Percentiles rank a stretch among this genome's conserved stretches.
phyloP scores from a whole-genome alignment of 1,284 basidiomycete species.

The Blastosporella zonata region DNA sequence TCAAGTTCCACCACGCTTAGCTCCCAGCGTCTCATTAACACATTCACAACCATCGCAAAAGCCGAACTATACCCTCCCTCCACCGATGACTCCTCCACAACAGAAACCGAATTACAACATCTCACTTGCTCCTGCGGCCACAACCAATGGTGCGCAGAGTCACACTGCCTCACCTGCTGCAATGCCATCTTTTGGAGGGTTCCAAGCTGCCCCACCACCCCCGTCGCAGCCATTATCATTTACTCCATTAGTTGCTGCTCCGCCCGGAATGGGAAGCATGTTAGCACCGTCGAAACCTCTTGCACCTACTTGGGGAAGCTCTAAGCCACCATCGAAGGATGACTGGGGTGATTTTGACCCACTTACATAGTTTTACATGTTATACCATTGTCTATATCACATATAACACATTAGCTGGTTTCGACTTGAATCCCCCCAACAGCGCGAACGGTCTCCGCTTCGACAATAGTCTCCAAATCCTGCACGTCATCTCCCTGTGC shows the following conservation, averaged over 20 bases:
- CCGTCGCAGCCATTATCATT: slow-evolving; percentile 18
- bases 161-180: slow-evolving; percentile 12
- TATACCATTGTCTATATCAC: slow-evolving; percentile 14
- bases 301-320: slow-evolving; percentile 43
- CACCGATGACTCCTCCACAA: slow-evolving; percentile 5
- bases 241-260: slow-evolving; percentile 20
- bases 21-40: not conserved
- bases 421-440: slow-evolving; percentile 53
- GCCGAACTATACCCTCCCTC: slow-evolving; percentile 5
- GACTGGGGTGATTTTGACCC: slow-evolving; percentile 84
- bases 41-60: slow-evolving; percentile 4
- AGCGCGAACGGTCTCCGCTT: slow-evolving; percentile 46
- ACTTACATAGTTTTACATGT: slow-evolving; percentile 29
- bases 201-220: slow-evolving; percentile 10
- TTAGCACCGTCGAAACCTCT: slow-evolving; percentile 58
- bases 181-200: slow-evolving; percentile 16
- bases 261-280: slow-evolving; percentile 48
- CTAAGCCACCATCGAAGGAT: slow-evolving; percentile 53
- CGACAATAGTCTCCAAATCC: slow-evolving; percentile 51
- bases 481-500: slow-evolving; percentile 26
- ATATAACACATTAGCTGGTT: slow-evolving; percentile 23
- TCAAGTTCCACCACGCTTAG: slow-evolving; percentile 3
- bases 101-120: slow-evolving; percentile 33
- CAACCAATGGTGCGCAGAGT: not conserved
- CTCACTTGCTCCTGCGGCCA: slow-evolving; percentile 31